Conservation (phyloP, 805 yeast genomes). For the Ogataea henricii region DNA sequence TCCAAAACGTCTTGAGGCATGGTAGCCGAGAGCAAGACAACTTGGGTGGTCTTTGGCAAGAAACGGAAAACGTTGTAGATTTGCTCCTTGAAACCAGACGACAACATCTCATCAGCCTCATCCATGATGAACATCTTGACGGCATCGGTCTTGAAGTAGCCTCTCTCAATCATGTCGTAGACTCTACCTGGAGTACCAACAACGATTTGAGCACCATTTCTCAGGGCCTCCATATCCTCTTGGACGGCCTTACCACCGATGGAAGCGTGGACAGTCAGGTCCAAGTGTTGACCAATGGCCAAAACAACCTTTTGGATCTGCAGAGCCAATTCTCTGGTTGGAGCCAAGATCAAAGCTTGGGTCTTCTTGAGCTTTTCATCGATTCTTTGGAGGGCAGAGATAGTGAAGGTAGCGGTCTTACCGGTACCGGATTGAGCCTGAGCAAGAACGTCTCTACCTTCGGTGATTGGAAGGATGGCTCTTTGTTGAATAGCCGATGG, state of each 20-base stretch:
- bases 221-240: conserved; percentile 76
- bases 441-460: conserved; percentile 94
- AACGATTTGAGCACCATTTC: conserved; percentile 80
- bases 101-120: conserved; percentile 94
- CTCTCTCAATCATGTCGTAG: conserved; percentile 84
- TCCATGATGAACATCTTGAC: conserved; percentile 88
- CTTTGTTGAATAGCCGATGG: conserved; percentile 98
- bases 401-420: conserved; percentile 97
- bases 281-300: conserved; percentile 85
- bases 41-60: conserved; percentile 85
- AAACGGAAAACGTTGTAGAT: conserved; percentile 87
- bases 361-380: conserved; percentile 71
- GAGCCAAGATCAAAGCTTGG: conserved; percentile 90
- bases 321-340: conserved; percentile 93
- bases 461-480: conserved; percentile 92
- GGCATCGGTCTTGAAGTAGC: conserved; percentile 69
- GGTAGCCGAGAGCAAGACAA: conserved; percentile 93
- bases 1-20: conserved; percentile 89
- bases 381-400: conserved; percentile 86
- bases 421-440: conserved; percentile 99
- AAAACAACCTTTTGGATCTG: conserved; percentile 90
- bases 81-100: conserved; percentile 94
- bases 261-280: conserved; percentile 83
- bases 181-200: conserved; percentile 99
- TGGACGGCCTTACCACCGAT: conserved; percentile 90